Evolutionary conservation across 208 protist species (phyloP), one percentile per base, ranked within the genome.

Genomic region (Leishmania arabica): DNA sequence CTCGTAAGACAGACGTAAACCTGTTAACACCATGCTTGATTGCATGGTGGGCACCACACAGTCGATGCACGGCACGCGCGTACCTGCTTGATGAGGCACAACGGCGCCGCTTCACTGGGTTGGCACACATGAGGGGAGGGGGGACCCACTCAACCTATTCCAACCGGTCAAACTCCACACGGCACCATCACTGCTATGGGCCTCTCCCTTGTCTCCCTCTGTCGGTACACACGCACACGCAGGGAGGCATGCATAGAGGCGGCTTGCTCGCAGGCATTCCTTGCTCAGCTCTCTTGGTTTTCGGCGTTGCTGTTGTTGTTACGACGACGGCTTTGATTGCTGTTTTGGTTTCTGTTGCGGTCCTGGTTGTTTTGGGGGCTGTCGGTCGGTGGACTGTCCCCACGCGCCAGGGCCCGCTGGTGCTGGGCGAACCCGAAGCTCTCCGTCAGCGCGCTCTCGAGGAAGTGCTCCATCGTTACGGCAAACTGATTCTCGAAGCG

Each of bases 401-500:
- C 80, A 49, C 69, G 37, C 75, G 58, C 40, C 54, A 84, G 49
- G 27, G 78, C 72, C 13, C 81, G 72, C 70, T 90, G 86, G 81
- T 94, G 83, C 76, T 88, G 80, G 31, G 75, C 60, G 70, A 96
- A 97, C n/a, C 94, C 94, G 73, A 97, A 97, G 84, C 94, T 97
- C 85, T 95, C 91, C 42, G 89, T 93, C 47, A 97, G 87, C 6
- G 92, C 91, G 65, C 86, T 86, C 49, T 97, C 69, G 73, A 97
- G 65, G 78, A 97, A 97, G 86, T 97, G 92, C 87, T 95, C 90
- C 60, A 97, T 78, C 77, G 84, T 94, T 24, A 93, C 89, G 64
- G 92, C 92, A 75, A 95, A 95, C 79, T 97, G 91, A 66, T 92
- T 90, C 54, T 97, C 92, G 81, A 97, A 97, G 71, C 79, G 88